Base-by-base conservation (phyloP, 345 rosid genomes). In the Populus nigra region DNA sequence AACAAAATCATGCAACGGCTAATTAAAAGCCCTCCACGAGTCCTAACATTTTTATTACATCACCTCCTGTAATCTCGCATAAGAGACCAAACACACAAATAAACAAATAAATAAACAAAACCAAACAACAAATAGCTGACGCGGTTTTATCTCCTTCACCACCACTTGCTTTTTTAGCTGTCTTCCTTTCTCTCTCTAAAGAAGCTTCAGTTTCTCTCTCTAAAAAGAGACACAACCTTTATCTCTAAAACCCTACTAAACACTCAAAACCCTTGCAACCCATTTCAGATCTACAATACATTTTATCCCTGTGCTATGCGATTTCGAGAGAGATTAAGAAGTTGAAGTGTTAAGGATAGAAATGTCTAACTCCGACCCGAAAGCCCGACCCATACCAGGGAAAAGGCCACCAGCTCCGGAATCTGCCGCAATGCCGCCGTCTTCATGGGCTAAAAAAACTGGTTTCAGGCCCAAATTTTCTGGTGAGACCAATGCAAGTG, bases 401-500 rank as follows among this genome's bases (percentile, higher is more conserved):
- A 82, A 91, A 2, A 90, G 91, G 92, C 96, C 90, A 0, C 94
- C 97, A 2, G 74, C 86, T 66, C 93, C 97, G 8, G 99, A 91
- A 25, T 80, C 97, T 1, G 79, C 97, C n/a, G 81, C 96, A 75
- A 75, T 91, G 87, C 93, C 97, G 78, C 97, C 97, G 4, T 86
- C 99, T 75, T 84, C 99, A 0, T 96, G 99, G 99, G 99, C 99
- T 8, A 92, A 93, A 80, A 83, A 89, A 76, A 96, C 97, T 47
- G 98, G 98, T 7, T 95, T 95, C 76, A 94, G 91, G 8, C 98
- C 99, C 61, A 95, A 91, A 79, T 92, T 93, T 91, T 95, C 99
- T 72, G 99, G 99, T 35, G 98, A 93, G 87, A 69, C 94, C 79
- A 93, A 85, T 87, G 96, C 93, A 68, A 74, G 88, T 41, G 90